Evolutionary conservation across 306 rosid species (phyloP).

Genomic region (apple (Malus domestica)): ASM211411v1 NC_041793.1:31571001-31571500

Average conservation of each 20-base stretch:
- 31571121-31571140: slow-evolving; percentile 60
- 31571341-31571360: neutral
- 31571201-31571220: slow-evolving; percentile 4
- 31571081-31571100: slow-evolving; percentile 53
- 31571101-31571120: slow-evolving; percentile 56
- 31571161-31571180: slow-evolving; percentile 47
- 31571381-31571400: neutral
- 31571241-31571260: neutral
- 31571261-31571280: neutral
- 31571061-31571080: slow-evolving; percentile 29
- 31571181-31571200: slow-evolving; percentile 9
- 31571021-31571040: neutral
- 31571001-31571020: neutral
- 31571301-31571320: neutral
- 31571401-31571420: neutral
- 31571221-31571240: slow-evolving; percentile 8
- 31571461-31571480: slow-evolving; percentile 1
- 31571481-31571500: neutral
- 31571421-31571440: neutral
- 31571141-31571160: slow-evolving; percentile 88
- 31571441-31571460: neutral
- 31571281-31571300: neutral
- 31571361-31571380: neutral
- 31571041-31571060: neutral
- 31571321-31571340: slow-evolving; percentile 9